Base-by-base conservation (phyloP, 176 grass and related monocot genomes). In the Ensete ventricosum region DNA sequence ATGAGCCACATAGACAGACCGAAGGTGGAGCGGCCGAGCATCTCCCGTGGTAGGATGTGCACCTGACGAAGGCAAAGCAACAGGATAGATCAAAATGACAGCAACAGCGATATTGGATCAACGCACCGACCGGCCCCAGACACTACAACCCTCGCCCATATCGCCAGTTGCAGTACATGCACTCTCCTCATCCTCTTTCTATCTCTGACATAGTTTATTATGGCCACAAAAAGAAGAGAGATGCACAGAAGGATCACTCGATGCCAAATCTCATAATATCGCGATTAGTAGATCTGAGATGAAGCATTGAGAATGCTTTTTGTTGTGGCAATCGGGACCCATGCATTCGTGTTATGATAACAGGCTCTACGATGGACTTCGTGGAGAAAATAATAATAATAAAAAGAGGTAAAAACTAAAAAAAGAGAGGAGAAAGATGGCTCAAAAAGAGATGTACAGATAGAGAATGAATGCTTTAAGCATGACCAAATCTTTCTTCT, bases 1-100 rank as follows among this genome's bases (percentile, higher is more conserved):
- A 97, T 75, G 16, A 97, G 90, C 85, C 71, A 87, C 64, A 77
- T 22, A 9, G 87, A 97, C 20, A 97, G 3, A 2, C 88, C 83
- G 76, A 93, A 97, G 27, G 93, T 97, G 21, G 93, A 97, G 58
- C 68, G 3, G 3, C 93, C 86, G 54, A 97, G 53, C 29, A 93
- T 87, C 55, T 97, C 90, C 43, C 85, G 85, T 3, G 93, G 93
- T 1, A 97, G 77, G 27, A 97, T 83, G 74, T 97, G 93, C 68
- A 93, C 80, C 93, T 97, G 64, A 9, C 54, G 34, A 14, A 24
- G 14, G 50, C 22, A 73, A 67, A 54, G 74, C 1, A 26, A 43
- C 20, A 24, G 9, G 11, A 66, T 10, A 26, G 25, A 25, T 12
- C 3, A 25, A 64, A 23, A 22, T 10, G 62, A 64, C 21, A 26